These are phyloP conservation scores for Globisporangium megalacanthum DNA, from an alignment of 352 stramenopile genomes.

Conservation along the genomic window DNA sequence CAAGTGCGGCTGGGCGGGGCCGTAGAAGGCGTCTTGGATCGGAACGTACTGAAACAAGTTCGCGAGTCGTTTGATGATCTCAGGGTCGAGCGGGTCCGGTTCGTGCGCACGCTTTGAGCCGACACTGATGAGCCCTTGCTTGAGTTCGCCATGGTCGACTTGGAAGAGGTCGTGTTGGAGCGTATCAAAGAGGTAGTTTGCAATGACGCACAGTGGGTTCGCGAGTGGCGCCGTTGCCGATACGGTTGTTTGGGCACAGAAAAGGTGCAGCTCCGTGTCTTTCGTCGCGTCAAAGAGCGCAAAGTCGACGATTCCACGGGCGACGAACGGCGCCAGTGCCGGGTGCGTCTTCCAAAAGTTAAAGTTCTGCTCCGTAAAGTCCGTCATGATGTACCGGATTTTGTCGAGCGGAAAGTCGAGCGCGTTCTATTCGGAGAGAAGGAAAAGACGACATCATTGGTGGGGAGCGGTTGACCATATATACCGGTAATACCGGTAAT, in stretches of 20 bases:
- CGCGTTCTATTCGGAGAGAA: conserved; percentile 28
- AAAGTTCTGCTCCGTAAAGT: conserved; percentile 92
- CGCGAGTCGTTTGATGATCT: conserved; percentile 91
- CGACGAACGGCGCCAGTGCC: conserved; percentile 78
- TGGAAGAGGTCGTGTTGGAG: conserved; percentile 90
- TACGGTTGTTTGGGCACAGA: conserved; percentile 48
- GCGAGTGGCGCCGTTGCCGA: conserved; percentile 39
- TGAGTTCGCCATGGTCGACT: conserved; percentile 78
- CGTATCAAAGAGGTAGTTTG: conserved; percentile 96
- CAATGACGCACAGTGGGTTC: conserved; percentile 90
- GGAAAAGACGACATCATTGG: too few relatives aligned
- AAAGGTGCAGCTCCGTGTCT: conserved; percentile 76
- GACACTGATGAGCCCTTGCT: conserved; percentile 89
- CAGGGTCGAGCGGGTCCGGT: conserved; percentile 84
- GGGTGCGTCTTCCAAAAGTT: conserved; percentile 92
- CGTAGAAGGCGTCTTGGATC: conserved; percentile 84
- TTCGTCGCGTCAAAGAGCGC: conserved; percentile 92
- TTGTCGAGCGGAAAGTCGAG: conserved; percentile 87
- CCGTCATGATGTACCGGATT: conserved; percentile 94
- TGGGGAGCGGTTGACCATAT: too few relatives aligned
- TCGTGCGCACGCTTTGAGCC: conserved; percentile 62
- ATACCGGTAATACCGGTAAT: too few relatives aligned
- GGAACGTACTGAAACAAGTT: conserved; percentile 87
- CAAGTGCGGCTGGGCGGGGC: conserved; percentile 55
- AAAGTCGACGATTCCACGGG: conserved; percentile 87